Evolutionary conservation across 1,284 basidiomycete species (phyloP).

Genomic region (Cerrena zonata): DNA sequence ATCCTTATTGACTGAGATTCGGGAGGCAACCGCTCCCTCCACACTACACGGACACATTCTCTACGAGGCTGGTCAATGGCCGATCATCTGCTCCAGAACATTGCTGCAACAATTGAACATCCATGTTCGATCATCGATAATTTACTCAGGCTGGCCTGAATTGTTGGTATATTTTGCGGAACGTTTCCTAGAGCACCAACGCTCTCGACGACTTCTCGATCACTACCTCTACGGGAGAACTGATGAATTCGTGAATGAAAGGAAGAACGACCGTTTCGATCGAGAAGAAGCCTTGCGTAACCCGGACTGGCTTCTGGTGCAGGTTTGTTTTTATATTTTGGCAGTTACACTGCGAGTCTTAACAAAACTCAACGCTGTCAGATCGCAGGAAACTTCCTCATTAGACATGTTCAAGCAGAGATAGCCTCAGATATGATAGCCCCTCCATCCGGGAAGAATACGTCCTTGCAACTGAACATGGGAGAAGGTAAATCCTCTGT

Average conservation of each 20-base stretch:
- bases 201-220: neutral
- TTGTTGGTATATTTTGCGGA: neutral
- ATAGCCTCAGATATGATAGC: conserved; percentile 46
- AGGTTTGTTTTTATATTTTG: conserved; percentile 24
- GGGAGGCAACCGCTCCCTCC: too few species aligned
- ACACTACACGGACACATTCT: neutral
- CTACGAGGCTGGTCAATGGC: neutral
- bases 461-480: conserved; percentile 50
- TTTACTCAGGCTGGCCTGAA: neutral
- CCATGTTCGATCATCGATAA: neutral
- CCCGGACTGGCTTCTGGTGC: conserved; percentile 44
- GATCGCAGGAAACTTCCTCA: conserved; percentile 43
- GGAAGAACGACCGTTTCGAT: conserved; percentile 20
- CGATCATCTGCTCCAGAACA: neutral
- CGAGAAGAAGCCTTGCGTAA: conserved; percentile 16
- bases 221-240: neutral
- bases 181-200: neutral
- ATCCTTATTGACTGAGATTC: too few species aligned
- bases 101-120: neutral
- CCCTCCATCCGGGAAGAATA: conserved; percentile 33
- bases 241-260: neutral
- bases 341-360: neutral
- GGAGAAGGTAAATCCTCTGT: conserved; percentile 55
- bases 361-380: conserved; percentile 18
- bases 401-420: conserved; percentile 1